Base-by-base conservation (phyloP, 371 early-diverging fungal genomes). In the Rhizopus arrhizus region DNA sequence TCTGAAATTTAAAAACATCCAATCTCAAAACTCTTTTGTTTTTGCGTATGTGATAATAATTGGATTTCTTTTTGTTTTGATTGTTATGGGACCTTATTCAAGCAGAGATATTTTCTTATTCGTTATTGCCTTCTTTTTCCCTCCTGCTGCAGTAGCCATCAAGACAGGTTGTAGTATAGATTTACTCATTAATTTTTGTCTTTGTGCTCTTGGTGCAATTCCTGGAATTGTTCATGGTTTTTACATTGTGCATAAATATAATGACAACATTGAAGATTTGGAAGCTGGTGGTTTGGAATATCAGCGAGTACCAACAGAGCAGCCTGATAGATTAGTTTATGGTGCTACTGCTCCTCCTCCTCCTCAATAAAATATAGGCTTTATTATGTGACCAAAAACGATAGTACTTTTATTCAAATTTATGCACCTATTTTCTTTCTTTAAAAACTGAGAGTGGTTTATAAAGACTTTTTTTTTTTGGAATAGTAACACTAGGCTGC, bases 61-160 rank as follows among this genome's bases (percentile, higher is more conserved):
- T 22, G 22, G 22, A 22, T 56, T 55, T 49, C 11, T 41, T n/a
- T 36, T 50, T 53, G n/a, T 32, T 42, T 43, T 55, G 4, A 34
- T 46, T 56, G 8, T 32, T 31, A 80, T 67, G 66, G 71, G 73
- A 50, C 66, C 77, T 56, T 85, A 83, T 56, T 65, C 78, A 15
- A 74, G 78, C 58, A 62, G 77, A 47, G 85, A 85, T 49, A 81
- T 85, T 60, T 74, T 75, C 36, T 71, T 85, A 38, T 85, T 83
- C 54, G 73, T 83, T 28, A 62, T 88, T 43, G 89, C 86, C 32
- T 82, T 91, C 51, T 80, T 92, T 58, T 77, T 91, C 38, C 91
- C 92, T 32, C 92, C 92, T 15, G 63, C 89, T 15, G 86, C 85
- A 11, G 90, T 88, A 0, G 69, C 82, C 48, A 64, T 86, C 13